Evolutionary conservation across 129 eudicot genomes (phyloP).

Genomic region (Erigeron canadensis): DNA sequence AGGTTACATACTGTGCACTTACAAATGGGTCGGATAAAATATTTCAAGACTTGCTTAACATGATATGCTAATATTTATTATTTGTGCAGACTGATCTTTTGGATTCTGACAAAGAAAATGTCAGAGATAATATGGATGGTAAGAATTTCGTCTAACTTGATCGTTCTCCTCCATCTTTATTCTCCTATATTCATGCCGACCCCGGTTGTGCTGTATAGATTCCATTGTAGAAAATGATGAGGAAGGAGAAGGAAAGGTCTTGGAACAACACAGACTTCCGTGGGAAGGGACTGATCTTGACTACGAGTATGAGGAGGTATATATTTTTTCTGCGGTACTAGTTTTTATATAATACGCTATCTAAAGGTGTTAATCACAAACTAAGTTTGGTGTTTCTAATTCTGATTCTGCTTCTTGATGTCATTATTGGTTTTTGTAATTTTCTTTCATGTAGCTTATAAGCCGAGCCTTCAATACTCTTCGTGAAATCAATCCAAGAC

Average conservation of each 20-base stretch:
- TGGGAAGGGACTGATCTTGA: conserved; percentile 74
- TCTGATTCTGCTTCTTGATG: not conserved
- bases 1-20: conserved; percentile 33
- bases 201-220: conserved; percentile 24
- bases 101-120: conserved; percentile 63
- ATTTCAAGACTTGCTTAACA: not conserved
- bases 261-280: conserved; percentile 55
- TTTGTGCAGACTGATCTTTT: conserved; percentile 62
- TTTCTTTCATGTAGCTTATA: conserved; percentile 48
- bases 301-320: conserved; percentile 72
- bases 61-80: conserved; percentile 11
- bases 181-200: not conserved
- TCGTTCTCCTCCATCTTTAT: not conserved
- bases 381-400: not conserved
- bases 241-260: conserved; percentile 50
- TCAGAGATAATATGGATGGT: conserved; percentile 63
- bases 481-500: conserved; percentile 82
- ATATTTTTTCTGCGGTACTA: not conserved
- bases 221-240: conserved; percentile 55
- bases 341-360: not conserved
- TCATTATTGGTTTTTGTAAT: not conserved
- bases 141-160: conserved; percentile 9
- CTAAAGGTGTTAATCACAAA: not conserved
- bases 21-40: not conserved
- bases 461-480: conserved; percentile 62